Base-by-base conservation (phyloP, 139 green algal genomes). In the Volvox africanus region DNA sequence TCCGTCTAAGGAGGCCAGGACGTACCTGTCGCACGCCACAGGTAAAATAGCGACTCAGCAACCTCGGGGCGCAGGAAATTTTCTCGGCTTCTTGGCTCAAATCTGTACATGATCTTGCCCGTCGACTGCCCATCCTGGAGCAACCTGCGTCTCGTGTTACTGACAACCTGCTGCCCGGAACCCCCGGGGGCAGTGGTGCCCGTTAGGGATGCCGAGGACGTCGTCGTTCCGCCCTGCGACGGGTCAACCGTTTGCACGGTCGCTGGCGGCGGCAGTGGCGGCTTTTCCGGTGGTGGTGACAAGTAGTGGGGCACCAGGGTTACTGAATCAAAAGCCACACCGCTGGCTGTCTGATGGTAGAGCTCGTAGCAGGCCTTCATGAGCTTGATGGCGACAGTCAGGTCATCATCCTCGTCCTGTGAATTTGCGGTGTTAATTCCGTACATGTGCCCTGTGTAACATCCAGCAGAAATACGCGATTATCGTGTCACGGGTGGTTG, bases 11-110 rank as follows among this genome's bases (percentile, higher is more conserved):
- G 44, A 55, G 44, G 44, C 44, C 44, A 55, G 44, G 44, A 73
- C 35, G 79, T 36, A 33, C 95, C 92, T 1, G 96, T 99, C 0
- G 96, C 94, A 28, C 96, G 93, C 91, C 94, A 98, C 50, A 99
- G 89, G 65, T 98, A 93, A 93, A 98, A 99, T 20, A 99, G 92
- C 13, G 92, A 96, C 94, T 99, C 97, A 36, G 97, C 92, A 0
- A 96, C 94, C 93, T 99, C 97, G 0, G 97, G 97, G 17, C 97
- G 94, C 89, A 99, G 93, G 84, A 98, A 93, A 90, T 97, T 97
- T 73, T 95, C 44, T 1, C 30, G 2, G 50, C 67, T 85, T n/a
- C 61, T 44, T 0, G 80, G 75, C 61, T 20, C 0, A 19, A 94
- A 71, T 20, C 0, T 79, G 71, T 91, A 92, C 28, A 14, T 35